Conservation (phyloP, 352 stramenopile genomes). For the Globisporangium yorkense region DNA sequence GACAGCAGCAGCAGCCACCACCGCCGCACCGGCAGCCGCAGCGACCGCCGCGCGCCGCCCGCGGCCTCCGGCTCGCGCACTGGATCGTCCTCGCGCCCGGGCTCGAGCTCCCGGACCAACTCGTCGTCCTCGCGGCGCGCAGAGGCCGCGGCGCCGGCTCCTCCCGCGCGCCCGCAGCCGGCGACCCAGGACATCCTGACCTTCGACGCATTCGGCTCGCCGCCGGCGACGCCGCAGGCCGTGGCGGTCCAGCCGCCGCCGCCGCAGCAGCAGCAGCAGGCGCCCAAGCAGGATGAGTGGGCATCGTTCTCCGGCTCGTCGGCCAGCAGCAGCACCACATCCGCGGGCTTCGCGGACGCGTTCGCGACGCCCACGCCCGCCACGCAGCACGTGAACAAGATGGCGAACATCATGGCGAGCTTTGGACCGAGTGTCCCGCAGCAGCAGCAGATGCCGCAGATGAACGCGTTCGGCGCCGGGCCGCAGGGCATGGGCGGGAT, state of each 20-base stretch:
- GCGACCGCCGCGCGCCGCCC: conserved; percentile 4
- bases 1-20: conserved; percentile 10
- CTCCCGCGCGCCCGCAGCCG: conserved; percentile 8
- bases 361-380: conserved; percentile 36
- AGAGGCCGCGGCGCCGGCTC: conserved; percentile 24
- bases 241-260: conserved; percentile 9
- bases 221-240: conserved; percentile 21
- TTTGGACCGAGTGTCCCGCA: conserved; percentile 33
- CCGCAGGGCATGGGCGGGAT: conserved; percentile 42
- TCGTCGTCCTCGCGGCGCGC: conserved; percentile 20
- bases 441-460: conserved; percentile 22
- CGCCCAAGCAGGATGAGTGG: conserved; percentile 65
- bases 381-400: conserved; percentile 64
- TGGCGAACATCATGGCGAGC: conserved; percentile 87
- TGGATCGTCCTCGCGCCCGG: conserved; percentile 6
- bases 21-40: conserved; percentile 9
- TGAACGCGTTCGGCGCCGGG: conserved; percentile 8
- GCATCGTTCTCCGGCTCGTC: conserved; percentile 53
- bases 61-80: conserved; percentile 27
- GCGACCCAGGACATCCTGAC: conserved; percentile 59
- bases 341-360: conserved; percentile 26
- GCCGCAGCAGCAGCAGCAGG: conserved; percentile 8
- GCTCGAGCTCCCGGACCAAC: conserved; percentile 17
- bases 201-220: conserved; percentile 62
- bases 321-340: conserved; percentile 11